phyloP scores from a whole-genome alignment of 805 yeast genomes.

The Candida gorgasii region DNA sequence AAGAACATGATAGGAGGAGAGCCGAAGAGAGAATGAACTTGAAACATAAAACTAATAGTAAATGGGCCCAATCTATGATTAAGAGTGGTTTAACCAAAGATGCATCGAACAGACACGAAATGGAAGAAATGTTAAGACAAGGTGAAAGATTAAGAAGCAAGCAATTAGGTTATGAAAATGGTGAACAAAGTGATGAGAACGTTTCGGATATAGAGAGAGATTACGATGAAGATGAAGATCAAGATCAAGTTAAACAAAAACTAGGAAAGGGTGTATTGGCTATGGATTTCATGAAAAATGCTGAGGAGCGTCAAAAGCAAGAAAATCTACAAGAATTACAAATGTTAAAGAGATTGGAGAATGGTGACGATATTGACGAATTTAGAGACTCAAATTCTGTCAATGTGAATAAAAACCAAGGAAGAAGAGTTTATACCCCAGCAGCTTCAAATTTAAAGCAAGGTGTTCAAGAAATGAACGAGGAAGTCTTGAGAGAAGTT shows the following conservation, averaged over 20 bases:
- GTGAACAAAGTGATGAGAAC: slow-evolving; percentile 53
- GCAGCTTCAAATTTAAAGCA: slow-evolving; percentile 44
- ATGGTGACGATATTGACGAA: slow-evolving; percentile 43
- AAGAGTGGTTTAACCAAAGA: slow-evolving; percentile 90
- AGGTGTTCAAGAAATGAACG: slow-evolving; percentile 34
- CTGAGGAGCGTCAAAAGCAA: slow-evolving; percentile 66
- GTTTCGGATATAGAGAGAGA: slow-evolving; percentile 46
- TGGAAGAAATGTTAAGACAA: slow-evolving; percentile 91
- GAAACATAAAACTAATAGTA: slow-evolving; percentile 82
- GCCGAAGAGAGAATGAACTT: slow-evolving; percentile 92
- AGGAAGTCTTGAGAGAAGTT: slow-evolving; percentile 43
- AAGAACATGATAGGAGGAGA: slow-evolving; percentile 70
- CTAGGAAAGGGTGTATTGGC: slow-evolving; percentile 88
- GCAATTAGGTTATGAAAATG: slow-evolving; percentile 66
- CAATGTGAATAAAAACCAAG: slow-evolving; percentile 59
- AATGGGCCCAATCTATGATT: slow-evolving; percentile 90
- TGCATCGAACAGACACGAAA: slow-evolving; percentile 76
- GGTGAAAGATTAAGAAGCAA: slow-evolving; percentile 76
- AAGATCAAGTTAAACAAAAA: slow-evolving; percentile 37
- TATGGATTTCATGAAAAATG: slow-evolving; percentile 95
- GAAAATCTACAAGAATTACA: slow-evolving; percentile 58
- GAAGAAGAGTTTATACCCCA: slow-evolving; percentile 82
- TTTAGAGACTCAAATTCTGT: slow-evolving; percentile 42
- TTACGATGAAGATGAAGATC: slow-evolving; percentile 37
- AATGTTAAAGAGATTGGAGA: slow-evolving; percentile 48